Evolutionary conservation across 108 stramenopile genomes (phyloP), one percentile per base, ranked within the genome.

Genomic region (Cyclotella atomus): DNA sequence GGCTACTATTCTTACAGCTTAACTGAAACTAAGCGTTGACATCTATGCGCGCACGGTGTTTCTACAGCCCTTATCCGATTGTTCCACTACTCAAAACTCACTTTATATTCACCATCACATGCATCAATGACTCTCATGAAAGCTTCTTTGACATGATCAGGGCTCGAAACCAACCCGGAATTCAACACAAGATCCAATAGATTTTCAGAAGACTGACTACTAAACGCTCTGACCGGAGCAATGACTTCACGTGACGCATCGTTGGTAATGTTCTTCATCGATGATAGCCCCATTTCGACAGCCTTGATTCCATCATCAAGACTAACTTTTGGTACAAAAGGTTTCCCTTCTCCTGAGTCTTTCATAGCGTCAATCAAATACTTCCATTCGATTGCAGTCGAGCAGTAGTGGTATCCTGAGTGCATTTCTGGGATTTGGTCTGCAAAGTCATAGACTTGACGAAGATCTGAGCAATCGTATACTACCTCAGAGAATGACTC

Each of bases 311-410:
- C 93, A 73, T 94, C 93, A 24, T 83, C 71, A 30, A 91, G 68
- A 17, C 84, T 81, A 23, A 94, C 93, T 43, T 89, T 72, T 9
- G 93, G 88, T 10, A 59, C 29, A 59, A 86, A 94, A 8, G 49
- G 53, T 35, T 78, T 77, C 12, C 81, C 85, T 15, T 83, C 56
- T 6, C 63, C 47, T 20, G 76, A 75, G 4, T 66, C 65, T 23
- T 83, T 64, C n/a, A 91, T 87, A 19, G 87, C 87, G 69, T 77
- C 83, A 70, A 83, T 79, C 21, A 83, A 52, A 38, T 69, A 77
- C 67, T 77, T 77, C 93, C 93, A 94, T 47, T 94, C 93, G 9
- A 94, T 78, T 16, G 90, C 90, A 12, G 93, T 94, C 54, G 86
- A 88, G 50, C 84, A 83, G 38, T 94, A 94, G 53, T 94, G 93